phyloP scores from a whole-genome alignment of 148 eudicot genomes.

The Fagopyrum homotropicum region DNA sequence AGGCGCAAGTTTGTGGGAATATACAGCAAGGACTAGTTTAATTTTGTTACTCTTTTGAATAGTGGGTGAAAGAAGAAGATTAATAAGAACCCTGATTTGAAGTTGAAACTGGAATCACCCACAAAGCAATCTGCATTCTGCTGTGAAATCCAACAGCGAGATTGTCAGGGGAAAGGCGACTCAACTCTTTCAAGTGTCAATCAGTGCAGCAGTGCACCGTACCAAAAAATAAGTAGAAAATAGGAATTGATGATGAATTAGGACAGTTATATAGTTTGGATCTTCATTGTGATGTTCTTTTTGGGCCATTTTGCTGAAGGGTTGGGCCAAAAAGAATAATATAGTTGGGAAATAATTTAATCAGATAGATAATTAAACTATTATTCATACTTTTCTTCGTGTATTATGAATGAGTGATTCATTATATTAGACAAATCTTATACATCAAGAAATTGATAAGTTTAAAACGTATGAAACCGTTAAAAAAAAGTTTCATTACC shows the following conservation, averaged over 20 bases:
- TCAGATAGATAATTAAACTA: too few species aligned
- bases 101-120: neutral
- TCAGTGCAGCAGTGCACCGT: neutral
- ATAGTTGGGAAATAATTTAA: too few species aligned
- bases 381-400: too few species aligned
- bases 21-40: neutral
- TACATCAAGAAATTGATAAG: too few species aligned
- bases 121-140: neutral
- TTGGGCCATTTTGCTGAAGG: neutral
- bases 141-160: neutral
- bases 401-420: too few species aligned
- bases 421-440: too few species aligned
- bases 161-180: neutral
- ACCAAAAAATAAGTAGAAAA: too few species aligned
- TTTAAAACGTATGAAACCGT: too few species aligned
- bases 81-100: neutral
- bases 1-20: neutral
- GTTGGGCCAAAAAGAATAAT: too few species aligned
- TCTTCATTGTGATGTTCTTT: neutral
- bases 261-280: too few species aligned
- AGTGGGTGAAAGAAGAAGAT: neutral
- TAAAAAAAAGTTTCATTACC: too few species aligned
- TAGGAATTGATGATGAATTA: neutral
- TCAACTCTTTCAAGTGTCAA: neutral
- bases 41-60: neutral